Base-by-base conservation (phyloP, 345 rosid species). In the Populus pruinosa region DNA sequence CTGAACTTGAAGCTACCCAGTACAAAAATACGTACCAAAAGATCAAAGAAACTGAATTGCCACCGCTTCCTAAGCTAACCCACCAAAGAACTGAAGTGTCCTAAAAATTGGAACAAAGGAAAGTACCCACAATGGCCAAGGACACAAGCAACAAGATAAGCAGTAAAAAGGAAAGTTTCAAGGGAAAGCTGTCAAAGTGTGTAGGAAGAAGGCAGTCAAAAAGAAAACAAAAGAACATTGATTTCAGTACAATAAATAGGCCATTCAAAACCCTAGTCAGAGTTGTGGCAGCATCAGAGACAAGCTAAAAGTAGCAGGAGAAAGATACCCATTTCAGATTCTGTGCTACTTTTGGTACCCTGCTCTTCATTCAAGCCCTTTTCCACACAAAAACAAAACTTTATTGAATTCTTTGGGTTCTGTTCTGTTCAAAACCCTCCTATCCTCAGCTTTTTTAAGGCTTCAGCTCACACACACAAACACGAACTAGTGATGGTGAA, bases 311-410 rank as follows among this genome's bases (percentile, higher is more conserved):
- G 91, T 76, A 77, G 77, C 79, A 69, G 87, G 82, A 86, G 91
- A 90, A 88, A 88, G 90, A 88, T 85, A 94, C 94, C 92, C 88
- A 85, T 86, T 87, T 87, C 91, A 89, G 97, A 91, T 83, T 93
- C 88, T 89, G 91, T 74, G 82, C 89, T 81, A 83, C 91, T 87
- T 91, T 87, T 83, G 83, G 87, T 72, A 81, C 86, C 75, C 83
- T 84, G 78, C 76, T 70, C 76, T 77, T 69, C 80, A 77, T 85
- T 85, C 87, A 84, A 76, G 66, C 82, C 78, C 66, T 68, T 83
- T 83, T 73, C 66, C 78, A 62, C 82, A 69, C 80, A 80, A 75
- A 73, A 71, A 76, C 82, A 38, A 75, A 74, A 74, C 85, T 85
- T 81, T 67, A 88, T 80, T 77, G 79, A 83, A 83, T 72, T 63